These are phyloP conservation scores for Malus domestica DNA, from an alignment of 306 rosid species.

Conservation along the genomic window DNA sequence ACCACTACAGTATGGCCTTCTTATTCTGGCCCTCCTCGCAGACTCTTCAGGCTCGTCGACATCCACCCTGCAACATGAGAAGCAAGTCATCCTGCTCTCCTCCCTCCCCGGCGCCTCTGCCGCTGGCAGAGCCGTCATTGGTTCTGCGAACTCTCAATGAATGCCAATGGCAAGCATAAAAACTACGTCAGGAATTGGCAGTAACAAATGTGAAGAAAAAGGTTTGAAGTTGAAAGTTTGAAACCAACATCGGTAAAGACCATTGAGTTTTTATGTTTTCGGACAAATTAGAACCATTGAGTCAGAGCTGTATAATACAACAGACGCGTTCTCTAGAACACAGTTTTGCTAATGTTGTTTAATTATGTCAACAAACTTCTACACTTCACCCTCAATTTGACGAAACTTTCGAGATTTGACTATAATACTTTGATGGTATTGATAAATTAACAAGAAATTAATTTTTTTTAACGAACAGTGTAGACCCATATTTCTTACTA, in stretches of 20 bases:
- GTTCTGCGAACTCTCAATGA: background rate
- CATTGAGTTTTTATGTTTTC: background rate
- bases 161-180: background rate
- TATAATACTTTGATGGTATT: too few relatives aligned
- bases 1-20: constrained; percentile 1
- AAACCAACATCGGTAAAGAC: background rate
- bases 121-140: background rate
- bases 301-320: background rate
- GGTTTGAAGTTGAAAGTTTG: background rate
- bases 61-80: constrained; percentile 29
- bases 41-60: background rate
- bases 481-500: too few relatives aligned
- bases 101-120: background rate
- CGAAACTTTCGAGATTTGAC: too few relatives aligned
- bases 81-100: constrained; percentile 27
- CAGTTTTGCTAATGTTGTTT: background rate
- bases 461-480: too few relatives aligned
- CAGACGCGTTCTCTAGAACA: background rate
- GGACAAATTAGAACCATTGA: background rate
- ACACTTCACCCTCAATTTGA: background rate
- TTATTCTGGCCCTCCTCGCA: background rate
- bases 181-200: too few relatives aligned
- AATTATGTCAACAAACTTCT: background rate
- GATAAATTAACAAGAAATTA: background rate
- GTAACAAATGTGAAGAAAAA: background rate